phyloP scores from a whole-genome alignment of 1,139 yeast genomes.

The Taphrina wiesneri region DNA sequence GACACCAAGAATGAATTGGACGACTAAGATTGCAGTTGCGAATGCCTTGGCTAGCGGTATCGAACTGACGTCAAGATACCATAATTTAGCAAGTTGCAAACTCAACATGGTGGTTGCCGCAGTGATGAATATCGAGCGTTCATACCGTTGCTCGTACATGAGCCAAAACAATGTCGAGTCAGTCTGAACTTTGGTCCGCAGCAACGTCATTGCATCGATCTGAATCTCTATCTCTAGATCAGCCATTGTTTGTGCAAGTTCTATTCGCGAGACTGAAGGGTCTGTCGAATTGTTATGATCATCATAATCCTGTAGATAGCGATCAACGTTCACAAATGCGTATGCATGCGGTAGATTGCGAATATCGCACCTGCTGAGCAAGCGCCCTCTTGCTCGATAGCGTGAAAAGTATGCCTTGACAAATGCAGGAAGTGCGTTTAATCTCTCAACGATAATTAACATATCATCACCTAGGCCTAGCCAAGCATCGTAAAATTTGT shows the following conservation, averaged over 20 bases:
- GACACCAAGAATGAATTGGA: background rate
- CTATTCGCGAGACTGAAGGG: background rate
- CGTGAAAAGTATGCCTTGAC: background rate
- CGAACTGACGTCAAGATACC: background rate
- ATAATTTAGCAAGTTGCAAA: background rate
- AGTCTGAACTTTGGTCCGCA: background rate
- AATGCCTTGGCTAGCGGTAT: background rate
- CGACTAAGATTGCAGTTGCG: background rate
- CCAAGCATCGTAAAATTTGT: background rate
- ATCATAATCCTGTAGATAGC: background rate
- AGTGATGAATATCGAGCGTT: background rate
- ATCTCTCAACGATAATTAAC: background rate
- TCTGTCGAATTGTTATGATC: background rate
- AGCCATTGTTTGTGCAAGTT: background rate
- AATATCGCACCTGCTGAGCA: constrained; percentile 1
- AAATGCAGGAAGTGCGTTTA: background rate
- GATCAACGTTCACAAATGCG: background rate
- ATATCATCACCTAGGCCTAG: background rate
- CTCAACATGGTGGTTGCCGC: background rate
- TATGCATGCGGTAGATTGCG: background rate
- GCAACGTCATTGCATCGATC: background rate
- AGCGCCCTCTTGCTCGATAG: background rate
- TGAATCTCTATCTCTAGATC: background rate
- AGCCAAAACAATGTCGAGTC: background rate
- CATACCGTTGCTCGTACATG: background rate